Base-by-base conservation (phyloP, 1,284 basidiomycete genomes). In the Malassezia slooffiae region DNA sequence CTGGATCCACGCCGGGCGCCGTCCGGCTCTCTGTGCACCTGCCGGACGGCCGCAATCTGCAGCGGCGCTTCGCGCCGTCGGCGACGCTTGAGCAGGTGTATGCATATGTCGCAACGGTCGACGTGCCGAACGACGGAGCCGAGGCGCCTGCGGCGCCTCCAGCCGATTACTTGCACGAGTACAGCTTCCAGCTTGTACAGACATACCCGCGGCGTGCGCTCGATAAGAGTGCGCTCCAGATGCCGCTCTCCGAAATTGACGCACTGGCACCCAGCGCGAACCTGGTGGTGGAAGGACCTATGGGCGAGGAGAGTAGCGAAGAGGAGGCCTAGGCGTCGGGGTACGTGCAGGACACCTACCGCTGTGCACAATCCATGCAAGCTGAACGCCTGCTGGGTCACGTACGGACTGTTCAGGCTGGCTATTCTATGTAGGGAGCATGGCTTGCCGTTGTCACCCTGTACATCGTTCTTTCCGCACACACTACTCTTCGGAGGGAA, bases 121-220 rank as follows among this genome's bases (percentile, higher is more conserved):
- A 39, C 27, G 33, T 9, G 6, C n/a, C n/a, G n/a, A n/a, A n/a
- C n/a, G 37, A 23, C 12, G 41, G 29, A 20, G 36, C 39, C 12
- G 36, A 38, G 12, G 28, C 36, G 11, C 10, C 24, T 27, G 31
- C 46, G 33, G n/a, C 38, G 44, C 13, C 19, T 23, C 33, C 38
- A n/a, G 12, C 31, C 31, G 10, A 27, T 13, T 60, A 64, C 36
- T 37, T 47, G 29, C 61, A 61, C 34, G 24, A 27, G 11, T 62
- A 54, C 26, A 16, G 30, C 1, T 64, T 64, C 37, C 50, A 47
- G n/a, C 52, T 64, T n/a, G 55, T 64, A 21, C 58, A 55, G 16
- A 58, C 57, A 17, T 64, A 64, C 23, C 61, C 61, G 3, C 52
- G 59, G 8, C 45, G 33, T 9, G 34, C 37, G 22, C 39, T 47